Conservation (phyloP, 352 stramenopile species). For the Paralagenidium karlingii region DNA sequence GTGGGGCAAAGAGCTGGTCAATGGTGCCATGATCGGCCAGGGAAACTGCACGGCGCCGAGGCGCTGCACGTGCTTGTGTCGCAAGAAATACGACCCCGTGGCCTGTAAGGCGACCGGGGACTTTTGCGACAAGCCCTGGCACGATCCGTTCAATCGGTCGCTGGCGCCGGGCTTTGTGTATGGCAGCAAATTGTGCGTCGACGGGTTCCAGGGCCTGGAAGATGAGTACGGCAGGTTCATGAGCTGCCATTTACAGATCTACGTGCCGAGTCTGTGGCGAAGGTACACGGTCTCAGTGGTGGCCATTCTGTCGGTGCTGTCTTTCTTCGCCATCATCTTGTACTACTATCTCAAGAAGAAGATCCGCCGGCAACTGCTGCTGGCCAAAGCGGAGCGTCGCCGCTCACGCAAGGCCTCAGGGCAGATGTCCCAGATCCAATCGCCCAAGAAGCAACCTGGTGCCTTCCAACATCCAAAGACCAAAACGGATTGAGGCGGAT, state of each 20-base stretch:
- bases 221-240: constrained; percentile 82
- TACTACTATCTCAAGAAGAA: constrained; percentile 83
- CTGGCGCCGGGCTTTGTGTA: constrained; percentile 85
- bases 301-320: constrained; percentile 51
- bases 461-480: no score
- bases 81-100: constrained; percentile 51
- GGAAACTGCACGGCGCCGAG: constrained; percentile 90
- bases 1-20: constrained; percentile 53
- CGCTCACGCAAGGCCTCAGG: no score
- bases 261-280: constrained; percentile 81
- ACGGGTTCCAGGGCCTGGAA: constrained; percentile 90
- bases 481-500: no score
- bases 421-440: no score
- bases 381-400: constrained; percentile 86
- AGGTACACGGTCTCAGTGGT: constrained; percentile 73
- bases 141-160: constrained; percentile 49
- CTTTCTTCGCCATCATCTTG: constrained; percentile 45
- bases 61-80: constrained; percentile 88
- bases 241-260: constrained; percentile 93
- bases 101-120: constrained; percentile 58
- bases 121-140: constrained; percentile 76
- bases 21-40: constrained; percentile 64
- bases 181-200: constrained; percentile 81
- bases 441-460: no score
- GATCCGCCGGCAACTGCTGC: constrained; percentile 55